Evolutionary conservation across 1,284 basidiomycete species (phyloP).

Genomic region (Fomitopsis schrenkii): DNA sequence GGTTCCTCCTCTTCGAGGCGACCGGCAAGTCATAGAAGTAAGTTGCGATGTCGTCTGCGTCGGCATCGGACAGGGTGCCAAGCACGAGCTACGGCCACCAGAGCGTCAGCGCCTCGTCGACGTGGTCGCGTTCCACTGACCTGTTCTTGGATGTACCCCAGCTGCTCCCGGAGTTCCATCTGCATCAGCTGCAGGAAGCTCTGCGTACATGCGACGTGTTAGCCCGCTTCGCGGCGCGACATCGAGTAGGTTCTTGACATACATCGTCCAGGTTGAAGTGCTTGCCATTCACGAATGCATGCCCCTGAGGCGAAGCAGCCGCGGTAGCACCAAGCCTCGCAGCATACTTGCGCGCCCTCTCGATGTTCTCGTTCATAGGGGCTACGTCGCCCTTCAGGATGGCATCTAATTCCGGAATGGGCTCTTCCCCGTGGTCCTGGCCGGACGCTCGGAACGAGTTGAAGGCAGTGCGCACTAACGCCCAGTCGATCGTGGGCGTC

Average conservation of each 20-base stretch:
- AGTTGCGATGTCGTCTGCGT: conserved; percentile 49
- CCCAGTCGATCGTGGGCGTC: conserved; percentile 40
- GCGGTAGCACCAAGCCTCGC: conserved; percentile 47
- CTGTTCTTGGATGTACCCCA: conserved; percentile 70
- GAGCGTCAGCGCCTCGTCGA: not conserved
- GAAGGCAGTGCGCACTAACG: conserved; percentile 39
- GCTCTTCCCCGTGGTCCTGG: conserved; percentile 22
- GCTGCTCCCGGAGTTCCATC: conserved; percentile 53
- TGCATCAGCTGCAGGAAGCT: conserved; percentile 67
- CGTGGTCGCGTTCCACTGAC: conserved; percentile 30
- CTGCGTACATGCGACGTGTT: conserved; percentile 32
- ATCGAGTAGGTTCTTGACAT: conserved; percentile 23
- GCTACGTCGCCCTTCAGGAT: conserved; percentile 34
- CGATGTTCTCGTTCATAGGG: conserved; percentile 10
- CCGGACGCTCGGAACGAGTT: conserved; percentile 28
- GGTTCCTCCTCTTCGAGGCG: conserved; percentile 67
- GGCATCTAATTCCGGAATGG: conserved; percentile 34
- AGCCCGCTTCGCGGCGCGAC: not conserved
- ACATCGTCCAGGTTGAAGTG: conserved; percentile 72
- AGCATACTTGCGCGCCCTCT: conserved; percentile 46
- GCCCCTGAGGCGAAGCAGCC: conserved; percentile 41
- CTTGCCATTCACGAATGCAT: conserved; percentile 88
- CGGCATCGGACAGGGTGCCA: conserved; percentile 56
- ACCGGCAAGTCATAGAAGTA: conserved; percentile 91
- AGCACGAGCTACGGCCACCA: conserved; percentile 50